Evolutionary conservation across 2,329 filamentous ascomycete genomes (phyloP).

Genomic region (Emericellopsis cladophorae): DNA sequence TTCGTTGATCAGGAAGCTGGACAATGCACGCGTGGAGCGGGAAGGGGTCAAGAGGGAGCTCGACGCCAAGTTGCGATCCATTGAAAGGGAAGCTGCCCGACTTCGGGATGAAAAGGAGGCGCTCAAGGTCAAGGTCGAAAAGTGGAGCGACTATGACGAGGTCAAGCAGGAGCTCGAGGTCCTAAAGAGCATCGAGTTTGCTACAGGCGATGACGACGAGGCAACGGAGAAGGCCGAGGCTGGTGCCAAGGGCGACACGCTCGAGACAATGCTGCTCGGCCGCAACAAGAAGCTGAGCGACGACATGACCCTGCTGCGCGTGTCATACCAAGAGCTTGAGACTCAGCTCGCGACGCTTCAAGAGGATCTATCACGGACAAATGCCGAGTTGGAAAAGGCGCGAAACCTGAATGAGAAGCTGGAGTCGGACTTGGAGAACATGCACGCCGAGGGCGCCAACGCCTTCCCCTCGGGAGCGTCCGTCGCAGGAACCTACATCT

Average conservation of each 20-base stretch:
- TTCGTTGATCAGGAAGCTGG: constrained; percentile 77
- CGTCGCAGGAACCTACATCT: constrained; percentile 82
- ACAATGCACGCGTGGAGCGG: constrained; percentile 70
- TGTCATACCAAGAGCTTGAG: constrained; percentile 89
- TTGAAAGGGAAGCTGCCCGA: constrained; percentile 66
- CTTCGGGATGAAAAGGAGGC: constrained; percentile 71
- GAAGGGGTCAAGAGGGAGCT: constrained; percentile 67
- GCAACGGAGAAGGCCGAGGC: constrained; percentile 25
- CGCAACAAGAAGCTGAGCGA: constrained; percentile 95
- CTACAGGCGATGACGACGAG: constrained; percentile 57
- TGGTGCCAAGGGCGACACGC: constrained; percentile 52
- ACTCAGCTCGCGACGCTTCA: constrained; percentile 66
- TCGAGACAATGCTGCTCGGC: constrained; percentile 83
- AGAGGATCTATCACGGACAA: constrained; percentile 71
- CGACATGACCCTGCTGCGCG: constrained; percentile 81
- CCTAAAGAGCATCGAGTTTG: constrained; percentile 94
- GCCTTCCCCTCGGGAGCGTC: constrained; percentile 83
- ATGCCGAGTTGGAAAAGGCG: constrained; percentile 74
- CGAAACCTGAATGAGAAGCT: constrained; percentile 77
- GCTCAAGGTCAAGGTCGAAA: constrained; percentile 70
- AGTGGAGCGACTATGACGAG: constrained; percentile 90
- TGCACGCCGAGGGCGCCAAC: constrained; percentile 77
- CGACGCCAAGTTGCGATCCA: constrained; percentile 61
- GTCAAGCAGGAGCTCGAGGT: constrained; percentile 94
- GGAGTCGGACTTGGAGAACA: constrained; percentile 78